Percentiles rank a stretch among this genome's conserved stretches.
phyloP scores from a whole-genome alignment of 2,329 filamentous ascomycete species.

The Zymoseptoria pseudotritici region DNA sequence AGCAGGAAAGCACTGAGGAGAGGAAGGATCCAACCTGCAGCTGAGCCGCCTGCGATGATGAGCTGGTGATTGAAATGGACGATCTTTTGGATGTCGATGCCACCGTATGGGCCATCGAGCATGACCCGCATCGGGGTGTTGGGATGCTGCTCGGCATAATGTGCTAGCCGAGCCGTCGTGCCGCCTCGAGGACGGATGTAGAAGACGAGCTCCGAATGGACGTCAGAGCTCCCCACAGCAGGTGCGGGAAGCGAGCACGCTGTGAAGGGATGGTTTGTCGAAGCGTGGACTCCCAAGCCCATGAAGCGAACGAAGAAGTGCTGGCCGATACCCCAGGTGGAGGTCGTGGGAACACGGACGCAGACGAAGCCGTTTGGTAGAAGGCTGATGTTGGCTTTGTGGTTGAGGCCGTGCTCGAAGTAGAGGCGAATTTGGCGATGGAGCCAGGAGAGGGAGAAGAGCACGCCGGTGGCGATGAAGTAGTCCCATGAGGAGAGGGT shows the following conservation, averaged over 20 bases:
- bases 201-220: conserved; percentile 42
- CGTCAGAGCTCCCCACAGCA: conserved; percentile 10
- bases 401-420: conserved; percentile 44
- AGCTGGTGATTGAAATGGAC: conserved; percentile 38
- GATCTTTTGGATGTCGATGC: conserved; percentile 35
- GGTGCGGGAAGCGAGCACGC: conserved; percentile 43
- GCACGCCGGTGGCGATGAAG: conserved; percentile 49
- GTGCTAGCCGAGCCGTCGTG: conserved; percentile 43
- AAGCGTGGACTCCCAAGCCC: conserved; percentile 35
- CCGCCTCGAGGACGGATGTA: conserved; percentile 46
- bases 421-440: conserved; percentile 42
- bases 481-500: conserved; percentile 50
- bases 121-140: conserved; percentile 38
- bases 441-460: conserved; percentile 45
- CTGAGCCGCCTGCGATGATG: conserved; percentile 50
- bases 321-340: conserved; percentile 46
- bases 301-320: conserved; percentile 51
- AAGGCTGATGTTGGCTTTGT: conserved; percentile 36
- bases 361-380: conserved; percentile 37
- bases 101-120: conserved; percentile 54
- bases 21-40: conserved; percentile 46
- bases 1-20: conserved; percentile 38
- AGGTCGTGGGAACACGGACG: conserved; percentile 38
- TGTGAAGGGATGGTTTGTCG: conserved; percentile 50
- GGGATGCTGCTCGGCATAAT: conserved; percentile 25